Evolutionary conservation across 2,329 filamentous ascomycete species (phyloP).

Genomic region (Calonectria hongkongensis): DNA sequence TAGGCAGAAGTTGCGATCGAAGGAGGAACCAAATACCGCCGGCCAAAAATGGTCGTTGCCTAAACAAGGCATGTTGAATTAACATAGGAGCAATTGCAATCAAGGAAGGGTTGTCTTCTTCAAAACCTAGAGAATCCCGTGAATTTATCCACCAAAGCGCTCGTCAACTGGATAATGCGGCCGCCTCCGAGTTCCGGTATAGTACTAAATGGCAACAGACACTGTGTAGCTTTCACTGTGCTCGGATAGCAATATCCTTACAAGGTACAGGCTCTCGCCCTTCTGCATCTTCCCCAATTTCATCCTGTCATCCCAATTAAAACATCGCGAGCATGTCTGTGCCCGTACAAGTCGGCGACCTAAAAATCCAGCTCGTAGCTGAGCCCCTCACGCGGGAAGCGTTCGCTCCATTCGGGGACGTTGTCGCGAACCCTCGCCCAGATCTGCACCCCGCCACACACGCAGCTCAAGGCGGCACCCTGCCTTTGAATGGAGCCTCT

Average conservation of each 20-base stretch:
- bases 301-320: constrained; percentile 3
- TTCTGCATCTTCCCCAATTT: constrained; percentile 1
- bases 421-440: constrained; percentile 83
- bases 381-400: constrained; percentile 79
- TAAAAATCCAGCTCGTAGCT: constrained; percentile 68
- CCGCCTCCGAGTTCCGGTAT: constrained; percentile 64
- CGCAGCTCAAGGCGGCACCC: constrained; percentile 62
- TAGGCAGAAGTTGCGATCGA: too few relatives aligned
- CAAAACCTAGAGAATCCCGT: neutral
- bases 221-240: constrained; percentile 29
- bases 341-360: constrained; percentile 50
- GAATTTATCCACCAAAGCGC: too few relatives aligned
- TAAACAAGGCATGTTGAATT: too few relatives aligned
- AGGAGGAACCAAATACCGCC: too few relatives aligned
- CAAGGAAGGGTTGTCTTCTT: neutral
- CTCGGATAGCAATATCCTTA: constrained; percentile 26
- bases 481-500: constrained; percentile 71
- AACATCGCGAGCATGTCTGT: constrained; percentile 50
- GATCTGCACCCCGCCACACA: constrained; percentile 69
- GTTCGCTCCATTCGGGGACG: constrained; percentile 89
- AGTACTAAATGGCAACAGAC: constrained; percentile 63
- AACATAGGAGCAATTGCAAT: neutral
- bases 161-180: constrained; percentile 65
- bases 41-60: too few relatives aligned
- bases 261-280: neutral